Evolutionary conservation across 225 moss, liverwort and hornwort species (phyloP), one percentile per base, ranked within the genome.

Genomic region (Pleurozium schreberi): DNA sequence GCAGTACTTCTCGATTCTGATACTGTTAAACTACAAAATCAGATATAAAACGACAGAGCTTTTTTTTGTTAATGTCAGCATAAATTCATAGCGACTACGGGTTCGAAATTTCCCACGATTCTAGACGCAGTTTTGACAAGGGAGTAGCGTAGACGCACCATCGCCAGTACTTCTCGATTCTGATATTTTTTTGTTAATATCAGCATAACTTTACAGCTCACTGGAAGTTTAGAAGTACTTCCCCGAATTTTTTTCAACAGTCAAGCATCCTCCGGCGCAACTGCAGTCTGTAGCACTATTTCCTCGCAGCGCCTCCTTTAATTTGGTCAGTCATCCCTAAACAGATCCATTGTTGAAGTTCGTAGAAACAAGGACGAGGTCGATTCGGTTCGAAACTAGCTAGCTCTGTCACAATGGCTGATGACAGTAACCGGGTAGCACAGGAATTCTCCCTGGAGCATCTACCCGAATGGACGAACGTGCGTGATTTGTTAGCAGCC

Each of bases 391-490:
- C 12, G 38, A 40, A 73, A 50, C 75, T 33, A 75, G 22, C 52
- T 18, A 20, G 34, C 22, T 58, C 47, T 16, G 14, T 34, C 55
- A 25, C 4, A 3, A 88, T 88, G 88, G 89, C 81, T 11, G 14
- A 91, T 85, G 90, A 85, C 45, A 75, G 27, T 63, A 84, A 64
- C 62, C 66, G 61, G 36, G 88, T 26, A 9, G 80, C 38, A 10
- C 91, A 84, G 84, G 94, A 90, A 40, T 78, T 89, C 50, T 57
- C 92, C 1, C 78, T 85, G 88, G 90, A 82, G 71, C 75, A 91
- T 82, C 89, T 94, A n/a, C 93, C 94, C 13, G 90, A 93, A 53
- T 93, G 92, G 92, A 94, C 93, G 50, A 91, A 93, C 84, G 60
- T 94, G 86, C 88, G 82, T 8, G 94, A 94, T 22, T 82, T 94